These are phyloP conservation scores for Boechera retrofracta DNA, from an alignment of 345 rosid species.

Conservation along the genomic window DNA sequence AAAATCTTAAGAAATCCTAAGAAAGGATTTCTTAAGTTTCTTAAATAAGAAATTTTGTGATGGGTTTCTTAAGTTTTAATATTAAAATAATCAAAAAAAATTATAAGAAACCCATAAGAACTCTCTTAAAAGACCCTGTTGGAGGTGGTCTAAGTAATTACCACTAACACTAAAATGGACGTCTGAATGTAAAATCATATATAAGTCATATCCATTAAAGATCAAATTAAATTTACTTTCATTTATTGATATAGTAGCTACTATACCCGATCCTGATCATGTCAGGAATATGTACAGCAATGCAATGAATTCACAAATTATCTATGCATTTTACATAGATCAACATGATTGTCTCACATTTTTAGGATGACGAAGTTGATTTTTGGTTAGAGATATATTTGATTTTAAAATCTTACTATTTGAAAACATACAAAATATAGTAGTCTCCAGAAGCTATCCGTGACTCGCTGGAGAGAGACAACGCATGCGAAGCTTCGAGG, in stretches of 20 bases:
- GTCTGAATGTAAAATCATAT: conserved; percentile 11
- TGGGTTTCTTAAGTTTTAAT: too few species aligned
- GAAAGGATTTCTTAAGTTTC: too few species aligned
- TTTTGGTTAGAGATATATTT: not conserved
- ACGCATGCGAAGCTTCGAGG: too few species aligned
- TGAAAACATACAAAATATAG: too few species aligned
- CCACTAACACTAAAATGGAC: conserved; percentile 12
- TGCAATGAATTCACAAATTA: conserved; percentile 6
- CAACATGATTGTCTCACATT: not conserved
- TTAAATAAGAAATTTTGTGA: too few species aligned
- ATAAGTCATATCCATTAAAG: conserved; percentile 7
- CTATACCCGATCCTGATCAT: conserved; percentile 5
- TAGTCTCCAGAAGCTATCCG: too few species aligned
- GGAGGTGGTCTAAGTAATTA: not conserved
- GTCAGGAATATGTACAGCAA: conserved; percentile 23
- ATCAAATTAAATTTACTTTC: not conserved
- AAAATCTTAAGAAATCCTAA: too few species aligned
- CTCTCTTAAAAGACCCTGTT: too few species aligned
- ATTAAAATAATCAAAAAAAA: too few species aligned
- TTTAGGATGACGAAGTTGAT: not conserved
- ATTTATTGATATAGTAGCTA: not conserved
- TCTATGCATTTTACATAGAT: not conserved
- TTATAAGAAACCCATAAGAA: too few species aligned
- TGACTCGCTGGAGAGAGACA: too few species aligned
- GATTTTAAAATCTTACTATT: too few species aligned